These are phyloP conservation scores for Combretum micranthum DNA, from an alignment of 345 rosid species.

Conservation along the genomic window DNA sequence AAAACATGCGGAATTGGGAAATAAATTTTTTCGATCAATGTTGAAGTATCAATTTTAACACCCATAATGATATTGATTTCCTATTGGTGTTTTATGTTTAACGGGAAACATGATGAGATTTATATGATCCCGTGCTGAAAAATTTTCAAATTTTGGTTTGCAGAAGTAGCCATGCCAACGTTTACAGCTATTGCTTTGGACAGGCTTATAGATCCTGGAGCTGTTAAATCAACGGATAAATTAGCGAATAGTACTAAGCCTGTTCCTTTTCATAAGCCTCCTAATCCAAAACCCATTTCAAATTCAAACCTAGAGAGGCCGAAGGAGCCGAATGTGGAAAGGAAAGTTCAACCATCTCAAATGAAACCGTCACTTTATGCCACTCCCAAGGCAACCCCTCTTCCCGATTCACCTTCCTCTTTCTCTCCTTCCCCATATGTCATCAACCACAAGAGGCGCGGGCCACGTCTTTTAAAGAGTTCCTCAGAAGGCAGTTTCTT, in stretches of 20 bases:
- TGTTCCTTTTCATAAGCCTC: constrained; percentile 26
- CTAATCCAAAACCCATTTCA: constrained; percentile 11
- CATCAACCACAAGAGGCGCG: constrained; percentile 72
- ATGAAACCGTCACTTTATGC: constrained; percentile 67
- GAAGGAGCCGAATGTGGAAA: constrained; percentile 23
- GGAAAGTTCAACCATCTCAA: constrained; percentile 43
- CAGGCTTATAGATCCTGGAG: constrained; percentile 51
- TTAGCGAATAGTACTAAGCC: constrained; percentile 24
- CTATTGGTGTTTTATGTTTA: too few species aligned
- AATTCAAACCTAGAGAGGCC: constrained; percentile 35
- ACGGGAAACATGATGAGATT: too few species aligned
- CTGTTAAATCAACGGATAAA: constrained; percentile 36
- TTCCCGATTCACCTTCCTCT: constrained; percentile 71
- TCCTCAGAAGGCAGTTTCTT: constrained; percentile 36
- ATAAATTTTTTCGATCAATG: too few species aligned
- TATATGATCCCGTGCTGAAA: too few species aligned
- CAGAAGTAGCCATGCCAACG: constrained; percentile 69
- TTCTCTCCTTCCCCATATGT: constrained; percentile 81
- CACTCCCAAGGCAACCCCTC: constrained; percentile 62
- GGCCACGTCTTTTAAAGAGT: constrained; percentile 62
- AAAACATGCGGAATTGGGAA: too few species aligned
- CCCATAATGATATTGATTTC: too few species aligned
- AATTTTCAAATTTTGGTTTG: constrained; percentile 13
- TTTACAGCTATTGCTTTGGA: constrained; percentile 62
- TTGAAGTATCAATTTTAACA: too few species aligned